Percentiles rank a stretch among this genome's conserved stretches.
Conservation (phyloP, 192 early-diverging fungal genomes). For the Geranomyces variabilis region DNA sequence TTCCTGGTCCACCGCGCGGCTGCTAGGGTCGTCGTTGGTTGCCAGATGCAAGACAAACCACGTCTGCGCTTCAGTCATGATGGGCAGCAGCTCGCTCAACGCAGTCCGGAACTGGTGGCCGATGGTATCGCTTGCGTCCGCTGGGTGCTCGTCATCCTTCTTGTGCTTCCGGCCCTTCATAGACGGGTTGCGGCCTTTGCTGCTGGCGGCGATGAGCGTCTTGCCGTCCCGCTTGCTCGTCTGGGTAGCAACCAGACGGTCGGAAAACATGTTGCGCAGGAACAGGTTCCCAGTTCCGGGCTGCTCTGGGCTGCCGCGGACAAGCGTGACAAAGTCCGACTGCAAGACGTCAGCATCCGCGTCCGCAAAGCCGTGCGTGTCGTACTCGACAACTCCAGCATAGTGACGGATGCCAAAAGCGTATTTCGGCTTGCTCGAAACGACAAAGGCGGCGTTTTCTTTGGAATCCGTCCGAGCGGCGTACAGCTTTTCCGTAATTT, state of each 20-base stretch:
- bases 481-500: constrained; percentile 39
- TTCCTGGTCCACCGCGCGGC: constrained; percentile 68
- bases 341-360: constrained; percentile 70
- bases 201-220: constrained; percentile 46
- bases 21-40: constrained; percentile 31
- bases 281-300: constrained; percentile 52
- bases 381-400: constrained; percentile 69
- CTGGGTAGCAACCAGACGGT: constrained; percentile 50
- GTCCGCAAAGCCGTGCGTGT: constrained; percentile 74
- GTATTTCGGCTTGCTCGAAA: constrained; percentile 53
- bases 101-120: constrained; percentile 55
- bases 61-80: constrained; percentile 72
- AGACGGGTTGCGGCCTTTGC: constrained; percentile 40
- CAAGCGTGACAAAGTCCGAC: constrained; percentile 82
- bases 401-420: constrained; percentile 58
- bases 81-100: constrained; percentile 74
- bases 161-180: constrained; percentile 38
- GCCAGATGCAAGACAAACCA: constrained; percentile 86
- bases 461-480: constrained; percentile 19
- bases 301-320: constrained; percentile 60
- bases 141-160: constrained; percentile 34
- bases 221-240: constrained; percentile 39
- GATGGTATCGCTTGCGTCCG: constrained; percentile 42
- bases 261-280: constrained; percentile 49
- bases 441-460: constrained; percentile 51